Base-by-base conservation (phyloP, 768 basidiomycete genomes). In the Lentinus brumalis region DNA sequence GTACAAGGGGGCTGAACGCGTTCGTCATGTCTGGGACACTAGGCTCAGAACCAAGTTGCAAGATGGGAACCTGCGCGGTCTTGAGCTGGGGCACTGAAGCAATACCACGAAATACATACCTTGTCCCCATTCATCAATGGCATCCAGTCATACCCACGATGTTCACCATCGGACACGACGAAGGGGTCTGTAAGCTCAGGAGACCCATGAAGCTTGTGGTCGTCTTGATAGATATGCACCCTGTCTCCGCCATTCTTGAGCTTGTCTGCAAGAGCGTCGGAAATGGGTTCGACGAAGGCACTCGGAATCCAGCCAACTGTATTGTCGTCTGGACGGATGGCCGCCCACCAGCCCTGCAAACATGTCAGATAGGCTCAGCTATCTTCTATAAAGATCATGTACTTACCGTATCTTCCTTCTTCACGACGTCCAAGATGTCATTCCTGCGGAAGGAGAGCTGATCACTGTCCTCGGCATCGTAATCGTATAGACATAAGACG, bases 281-380 rank as follows among this genome's bases (percentile, higher is more conserved):
- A 73, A 10, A 92, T 74, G 2, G 80, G 77, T 52, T 76, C 77
- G 5, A 93, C 88, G 71, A 84, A 92, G 1, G 86, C 83, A 63
- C 84, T 81, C 10, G 91, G 91, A 60, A 92, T 85, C 91, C 91
- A 92, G 49, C 91, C 89, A 35, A 89, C 78, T 38, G 73, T 70
- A 51, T 80, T 75, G 12, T 81, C 81, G 40, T 78, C 78, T 11
- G 74, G 73, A 26, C 84, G 78, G 74, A 88, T 81, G 18, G 90
- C 91, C 18, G 88, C 90, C 89, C 90, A 92, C 91, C 90, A 92
- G 10, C 91, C 91, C 71, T 72, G 44, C 5, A 16, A 14, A 26
- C 12, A 38, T 3, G 6, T 35, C 12, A 52, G 51, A 14, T n/a
- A 18, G 18, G 16, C 2, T 12, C 46, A 49, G 26, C n/a, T 49